Conservation (phyloP, 371 early-diverging fungal genomes). For the Apophysomyces ossiformis region DNA sequence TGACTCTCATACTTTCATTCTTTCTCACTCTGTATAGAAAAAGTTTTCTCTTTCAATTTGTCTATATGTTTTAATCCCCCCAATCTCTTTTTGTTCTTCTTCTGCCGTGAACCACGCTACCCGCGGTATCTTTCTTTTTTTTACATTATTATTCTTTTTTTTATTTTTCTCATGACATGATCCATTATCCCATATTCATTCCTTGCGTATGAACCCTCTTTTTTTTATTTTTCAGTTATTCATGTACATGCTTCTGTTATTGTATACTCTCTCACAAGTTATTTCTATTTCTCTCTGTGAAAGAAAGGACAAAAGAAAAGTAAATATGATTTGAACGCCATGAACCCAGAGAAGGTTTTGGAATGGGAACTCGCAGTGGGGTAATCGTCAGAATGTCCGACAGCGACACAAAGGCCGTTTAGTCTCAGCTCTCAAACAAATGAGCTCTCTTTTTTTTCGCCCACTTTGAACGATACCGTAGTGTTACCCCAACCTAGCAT, state of each 20-base stretch:
- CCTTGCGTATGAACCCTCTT: slow-evolving; percentile 3
- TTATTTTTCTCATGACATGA: neutral
- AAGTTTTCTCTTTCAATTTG: slow-evolving; percentile 1
- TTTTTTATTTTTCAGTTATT: neutral
- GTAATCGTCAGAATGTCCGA: slow-evolving; percentile 3
- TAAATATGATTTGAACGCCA: slow-evolving; percentile 8
- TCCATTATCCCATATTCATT: neutral
- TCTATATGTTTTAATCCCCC: slow-evolving; percentile 10
- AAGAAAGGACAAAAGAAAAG: slow-evolving; percentile 8
- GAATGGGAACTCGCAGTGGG: slow-evolving; percentile 11
- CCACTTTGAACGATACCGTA: neutral
- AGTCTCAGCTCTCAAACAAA: slow-evolving; percentile 9
- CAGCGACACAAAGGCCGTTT: slow-evolving; percentile 2
- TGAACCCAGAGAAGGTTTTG: slow-evolving; percentile 7
- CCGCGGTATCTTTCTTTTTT: too few relatives aligned
- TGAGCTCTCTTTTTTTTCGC: neutral
- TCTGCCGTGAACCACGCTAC: neutral
- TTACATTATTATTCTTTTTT: too few relatives aligned
- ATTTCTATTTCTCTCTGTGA: neutral
- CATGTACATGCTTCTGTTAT: slow-evolving; percentile 11
- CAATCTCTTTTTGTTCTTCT: neutral
- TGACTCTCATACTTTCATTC: slow-evolving; percentile 3
- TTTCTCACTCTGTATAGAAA: slow-evolving; percentile 2
- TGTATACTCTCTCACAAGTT: neutral
- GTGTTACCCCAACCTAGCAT: slow-evolving; percentile 6